Base-by-base conservation (phyloP, 1,284 basidiomycete genomes). In the Trichosporon coremiiforme region DNA sequence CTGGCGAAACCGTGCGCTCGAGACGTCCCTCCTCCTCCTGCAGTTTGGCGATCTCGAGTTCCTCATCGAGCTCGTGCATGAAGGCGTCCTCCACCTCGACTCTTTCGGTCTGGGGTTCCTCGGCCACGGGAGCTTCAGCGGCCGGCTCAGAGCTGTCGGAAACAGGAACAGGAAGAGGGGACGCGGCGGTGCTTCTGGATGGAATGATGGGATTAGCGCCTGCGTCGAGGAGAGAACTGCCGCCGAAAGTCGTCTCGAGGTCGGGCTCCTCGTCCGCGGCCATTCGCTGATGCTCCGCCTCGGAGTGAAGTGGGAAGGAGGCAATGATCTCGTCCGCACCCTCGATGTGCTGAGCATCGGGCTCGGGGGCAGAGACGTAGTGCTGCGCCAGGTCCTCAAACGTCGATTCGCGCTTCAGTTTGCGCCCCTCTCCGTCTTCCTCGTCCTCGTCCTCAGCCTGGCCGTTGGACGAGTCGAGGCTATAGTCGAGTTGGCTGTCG, bases 381-480 rank as follows among this genome's bases (percentile, higher is more conserved):
- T 60, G 31, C 57, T 60, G 29, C 13, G 57, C 57, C 15, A 60
- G 57, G 57, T 60, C 57, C 17, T 33, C 57, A 31, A 60, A 60
- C 29, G 57, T 60, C 15, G 31, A n/a, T 15, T 60, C 29, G 12
- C 29, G 15, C 57, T 17, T 33, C 15, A 60, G 57, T 10, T 15
- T 31, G 29, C 20, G 57, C 31, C 7, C 57, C 10, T 31, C 47
- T 22, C 5, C 47, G 3, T 53, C 47, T 1, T 53, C 47, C 9
- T 53, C 47, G 7, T 22, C 47, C 5, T 22, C 47, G 20, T 1
- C n/a, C n/a, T n/a, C n/a, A n/a, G n/a, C n/a, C n/a, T n/a, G n/a
- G n/a, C n/a, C n/a, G n/a, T 2, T 20, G n/a, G n/a, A n/a, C n/a
- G n/a, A n/a, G n/a, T 53, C 47, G 47, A 12, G n/a, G 7, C 20